Evolutionary conservation across 345 rosid genomes (phyloP).

Genomic region (Erucastrum elatum): DNA sequence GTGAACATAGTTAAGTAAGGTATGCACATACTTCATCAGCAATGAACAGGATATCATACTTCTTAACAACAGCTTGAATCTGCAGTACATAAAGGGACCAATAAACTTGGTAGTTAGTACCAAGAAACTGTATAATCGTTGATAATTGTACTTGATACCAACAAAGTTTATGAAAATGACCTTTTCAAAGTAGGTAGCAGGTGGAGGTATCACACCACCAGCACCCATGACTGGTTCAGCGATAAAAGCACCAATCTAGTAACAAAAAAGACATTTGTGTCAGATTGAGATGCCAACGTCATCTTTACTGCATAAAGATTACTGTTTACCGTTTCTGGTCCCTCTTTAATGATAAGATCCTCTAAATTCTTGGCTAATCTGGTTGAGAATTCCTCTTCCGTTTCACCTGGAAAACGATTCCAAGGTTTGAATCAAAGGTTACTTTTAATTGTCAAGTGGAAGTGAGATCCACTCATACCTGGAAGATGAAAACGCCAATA

Average conservation of each 20-base stretch:
- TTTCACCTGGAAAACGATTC: slow-evolving; percentile 59
- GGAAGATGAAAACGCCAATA: slow-evolving; percentile 94
- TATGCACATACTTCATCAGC: slow-evolving; percentile 77
- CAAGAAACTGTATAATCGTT: not conserved
- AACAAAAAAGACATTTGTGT: slow-evolving; percentile 14
- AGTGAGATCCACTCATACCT: slow-evolving; percentile 47
- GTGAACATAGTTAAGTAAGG: not conserved
- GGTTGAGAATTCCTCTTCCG: slow-evolving; percentile 91
- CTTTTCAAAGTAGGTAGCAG: slow-evolving; percentile 93
- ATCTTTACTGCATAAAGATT: not conserved
- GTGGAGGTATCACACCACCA: slow-evolving; percentile 96
- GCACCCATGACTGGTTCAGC: slow-evolving; percentile 99
- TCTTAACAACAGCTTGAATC: slow-evolving; percentile 90
- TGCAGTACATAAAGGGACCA: slow-evolving; percentile 37
- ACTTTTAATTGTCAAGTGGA: not conserved
- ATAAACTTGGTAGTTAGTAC: not conserved
- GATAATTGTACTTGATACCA: not conserved
- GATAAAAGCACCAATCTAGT: slow-evolving; percentile 91
- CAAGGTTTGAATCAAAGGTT: not conserved
- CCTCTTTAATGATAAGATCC: slow-evolving; percentile 84
- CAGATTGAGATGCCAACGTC: slow-evolving; percentile 18
- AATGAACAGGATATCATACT: slow-evolving; percentile 81
- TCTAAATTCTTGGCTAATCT: slow-evolving; percentile 88
- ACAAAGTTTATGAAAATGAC: slow-evolving; percentile 35
- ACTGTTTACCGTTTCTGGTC: slow-evolving; percentile 80